Base-by-base conservation (phyloP, 495 filamentous ascomycete species). In the Chaetomium tenue region DNA sequence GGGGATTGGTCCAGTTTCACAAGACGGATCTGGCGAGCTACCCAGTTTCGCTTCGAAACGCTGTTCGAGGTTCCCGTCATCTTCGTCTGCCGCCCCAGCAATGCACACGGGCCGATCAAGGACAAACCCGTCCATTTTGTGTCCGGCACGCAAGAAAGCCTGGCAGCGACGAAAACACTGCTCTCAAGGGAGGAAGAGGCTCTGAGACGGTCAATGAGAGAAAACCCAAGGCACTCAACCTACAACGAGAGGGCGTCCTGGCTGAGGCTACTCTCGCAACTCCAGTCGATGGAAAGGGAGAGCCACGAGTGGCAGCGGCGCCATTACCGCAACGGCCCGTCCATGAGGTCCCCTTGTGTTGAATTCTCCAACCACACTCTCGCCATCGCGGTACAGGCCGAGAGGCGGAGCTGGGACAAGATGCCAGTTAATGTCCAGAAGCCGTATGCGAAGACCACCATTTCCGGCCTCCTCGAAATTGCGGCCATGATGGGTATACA, bases 51-150 rank as follows among this genome's bases (percentile, higher is more conserved):
- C 44, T 47, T 47, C 44, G 44, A 47, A n/a, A 47, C 44, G 44
- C 44, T n/a, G 13, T 79, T 82, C 58, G 80, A 84, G 61, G 79
- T 82, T 22, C 81, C 81, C 23, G 76, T 81, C 39, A 78, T 84
- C 42, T 81, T 84, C 46, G 75, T 81, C 20, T 79, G 75, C 22
- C 68, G 70, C 1, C 72, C 78, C 2, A 66, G 37, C n/a, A 82
- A 82, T 66, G 57, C 47, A 6, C 66, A 68, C 0, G 77, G 78
- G 5, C 80, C 80, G 7, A 74, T 82, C n/a, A 55, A 61, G 47
- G 61, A 57, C n/a, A 70, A 71, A 64, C 44, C 61, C 0, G 76
- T 82, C 9, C 63, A 68, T 54, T 77, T 76, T 39, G 70, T 82
- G n/a, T 62, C 76, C 62, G 80, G 80, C 23, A 76, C 70, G 6